Evolutionary conservation across 148 eudicot species (phyloP), one percentile per base, ranked within the genome.

Genomic region (Amaranthus hypochondriacus): DNA sequence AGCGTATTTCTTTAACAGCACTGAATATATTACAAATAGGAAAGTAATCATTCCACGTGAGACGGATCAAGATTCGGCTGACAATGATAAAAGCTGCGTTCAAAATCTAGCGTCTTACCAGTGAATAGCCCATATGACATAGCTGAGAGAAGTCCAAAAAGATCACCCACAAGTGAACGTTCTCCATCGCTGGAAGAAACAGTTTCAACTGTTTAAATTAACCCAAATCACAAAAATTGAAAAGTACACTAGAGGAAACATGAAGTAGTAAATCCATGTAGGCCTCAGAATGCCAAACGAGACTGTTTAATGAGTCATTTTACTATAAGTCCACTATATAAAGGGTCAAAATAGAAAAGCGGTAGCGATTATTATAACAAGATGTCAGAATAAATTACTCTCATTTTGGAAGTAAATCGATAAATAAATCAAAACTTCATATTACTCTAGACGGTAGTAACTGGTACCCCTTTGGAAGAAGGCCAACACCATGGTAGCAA

Each of bases 101-200:
- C 9, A 53, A 14, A 60, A 60, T 7, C 42, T 46, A 68, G 77
- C 64, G 62, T 18, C 81, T 72, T 70, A 95, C 99, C 97, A 73
- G 99, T 96, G 83, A 96, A 96, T 51, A 96, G 87, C 48, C 96
- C 97, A 80, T 96, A 96, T 10, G 89, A 60, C 86, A 96, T 43
- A 70, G 99, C 99, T 76, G 99, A 96, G 75, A 88, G 86, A 83
- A 92, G 97, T 78, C 99, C 97, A 82, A 96, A 92, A 67, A 96
- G 88, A 85, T 96, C 99, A 56, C 99, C 99, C 62, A 82, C 75
- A 61, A 96, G 90, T 52, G 99, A 87, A 75, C 85, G 99, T 56
- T 90, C 80, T 69, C 92, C 88, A 75, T 78, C 83, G 74, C 97
- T 94, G 86, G 80, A 83, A 87, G 82, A 82, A 84, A 83, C 76